Conservation (phyloP, 2,329 filamentous ascomycete species). For the Blastomyces parvus region DNA sequence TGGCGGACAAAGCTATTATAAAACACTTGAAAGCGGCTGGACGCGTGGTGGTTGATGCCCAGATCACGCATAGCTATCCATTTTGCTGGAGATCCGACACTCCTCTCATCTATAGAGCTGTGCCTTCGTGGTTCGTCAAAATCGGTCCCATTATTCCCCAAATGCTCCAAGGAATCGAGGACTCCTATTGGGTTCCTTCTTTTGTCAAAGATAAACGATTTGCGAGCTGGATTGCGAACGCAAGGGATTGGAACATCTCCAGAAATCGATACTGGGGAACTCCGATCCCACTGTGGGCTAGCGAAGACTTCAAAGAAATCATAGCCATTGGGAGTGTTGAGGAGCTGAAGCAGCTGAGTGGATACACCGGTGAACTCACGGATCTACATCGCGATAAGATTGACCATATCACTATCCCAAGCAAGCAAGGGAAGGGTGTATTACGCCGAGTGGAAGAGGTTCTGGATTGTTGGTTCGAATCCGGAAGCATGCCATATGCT, state of each 20-base stretch:
- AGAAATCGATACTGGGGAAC: slow-evolving; percentile 94
- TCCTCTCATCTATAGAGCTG: slow-evolving; percentile 82
- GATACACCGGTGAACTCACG: slow-evolving; percentile 70
- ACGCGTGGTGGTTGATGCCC: slow-evolving; percentile 71
- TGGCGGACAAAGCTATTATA: slow-evolving; percentile 86
- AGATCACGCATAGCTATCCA: slow-evolving; percentile 83
- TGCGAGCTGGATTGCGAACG: slow-evolving; percentile 80
- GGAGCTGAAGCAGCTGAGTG: slow-evolving; percentile 76
- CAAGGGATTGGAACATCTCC: slow-evolving; percentile 91
- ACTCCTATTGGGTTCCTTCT: slow-evolving; percentile 82
- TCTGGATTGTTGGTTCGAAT: slow-evolving; percentile 97
- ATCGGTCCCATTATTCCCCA: slow-evolving; percentile 73
- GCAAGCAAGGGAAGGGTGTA: slow-evolving; percentile 74
- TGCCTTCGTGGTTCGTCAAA: slow-evolving; percentile 91
- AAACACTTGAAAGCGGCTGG: slow-evolving; percentile 72
- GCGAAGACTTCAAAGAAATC: slow-evolving; percentile 76
- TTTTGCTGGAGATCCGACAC: slow-evolving; percentile 95
- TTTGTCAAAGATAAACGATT: slow-evolving; percentile 90
- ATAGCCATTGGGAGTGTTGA: slow-evolving; percentile 77
- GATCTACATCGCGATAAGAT: slow-evolving; percentile 91
- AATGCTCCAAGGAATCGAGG: slow-evolving; percentile 84
- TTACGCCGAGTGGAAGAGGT: slow-evolving; percentile 75
- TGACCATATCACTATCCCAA: slow-evolving; percentile 88
- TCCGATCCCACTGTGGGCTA: slow-evolving; percentile 83
- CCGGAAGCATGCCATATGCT: slow-evolving; percentile 89